Evolutionary conservation across 768 basidiomycete species (phyloP), one percentile per base, ranked within the genome.

Genomic region (Mycena filopes): DNA sequence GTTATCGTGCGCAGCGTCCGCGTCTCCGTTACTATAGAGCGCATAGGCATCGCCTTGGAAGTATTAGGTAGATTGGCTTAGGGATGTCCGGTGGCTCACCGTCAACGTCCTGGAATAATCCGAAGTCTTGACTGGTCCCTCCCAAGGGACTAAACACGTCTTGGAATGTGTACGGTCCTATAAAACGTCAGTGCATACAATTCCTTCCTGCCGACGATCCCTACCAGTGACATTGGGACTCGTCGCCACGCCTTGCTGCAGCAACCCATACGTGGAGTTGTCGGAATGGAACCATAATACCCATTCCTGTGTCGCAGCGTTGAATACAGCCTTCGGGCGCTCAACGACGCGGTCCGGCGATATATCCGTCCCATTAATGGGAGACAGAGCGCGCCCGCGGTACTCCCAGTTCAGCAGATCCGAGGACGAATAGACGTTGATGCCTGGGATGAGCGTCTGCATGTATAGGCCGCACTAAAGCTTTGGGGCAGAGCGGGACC

Each of bases 241-340:
- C 8, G 70, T 74, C 0, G 74, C 73, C 21, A 75, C 54, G 26
- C 75, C 74, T 56, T 75, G 76, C 26, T 67, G 67, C 48, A 75
- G 60, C 29, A 71, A 47, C 20, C 73, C 74, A 55, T 74, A 75
- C 25, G 72, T 71, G n/a, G 75, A 70, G 41, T 75, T 72, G 55
- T 76, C 74, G 21, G 74, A 66, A 64, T 77, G 74, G 50, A 74
- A 76, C 75, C 75, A 76, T 12, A 76, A 60, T 26, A 74, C 69
- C 74, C 73, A 76, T 21, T 66, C 60, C 51, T 71, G 61, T 21
- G 68, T 71, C 16, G 61, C 53, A 48, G 65, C 61, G 50, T 70
- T 74, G 50, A 71, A 76, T 10, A 76, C 68, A 3, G 67, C 70
- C 53, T 75, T 76, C 18, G 75, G 75, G 38, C 74, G 50, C 43